A percentile compares a stretch with the other conserved stretches of the same genome.
These are phyloP conservation scores for Sclerospora graminicola DNA, from an alignment of 352 stramenopile species.

Conservation along the genomic window DNA sequence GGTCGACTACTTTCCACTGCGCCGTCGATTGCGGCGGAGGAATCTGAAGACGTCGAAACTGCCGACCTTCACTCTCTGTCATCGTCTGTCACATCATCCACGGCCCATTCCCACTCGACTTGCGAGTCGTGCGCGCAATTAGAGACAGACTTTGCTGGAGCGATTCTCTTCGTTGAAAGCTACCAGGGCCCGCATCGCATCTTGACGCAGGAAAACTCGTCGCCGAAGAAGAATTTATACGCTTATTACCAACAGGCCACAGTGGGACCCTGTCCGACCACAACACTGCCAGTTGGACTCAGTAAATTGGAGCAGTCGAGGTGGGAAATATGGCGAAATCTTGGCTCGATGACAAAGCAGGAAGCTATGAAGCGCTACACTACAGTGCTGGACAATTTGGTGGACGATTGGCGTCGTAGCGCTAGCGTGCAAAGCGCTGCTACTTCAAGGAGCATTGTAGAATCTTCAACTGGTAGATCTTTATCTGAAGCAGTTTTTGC, in stretches of 20 bases:
- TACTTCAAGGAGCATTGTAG: not conserved
- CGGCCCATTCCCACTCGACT: conserved; percentile 20
- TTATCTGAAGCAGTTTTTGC: conserved; percentile 10
- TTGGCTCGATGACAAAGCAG: conserved; percentile 57
- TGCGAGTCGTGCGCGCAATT: conserved; percentile 46
- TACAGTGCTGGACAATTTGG: conserved; percentile 60
- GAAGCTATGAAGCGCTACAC: conserved; percentile 78
- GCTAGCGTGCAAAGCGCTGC: conserved; percentile 22
- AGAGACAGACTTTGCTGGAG: conserved; percentile 61
- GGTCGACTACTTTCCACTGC: conserved; percentile 30
- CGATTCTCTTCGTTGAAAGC: conserved; percentile 70
- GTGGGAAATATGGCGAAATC: conserved; percentile 64
- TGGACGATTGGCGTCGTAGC: conserved; percentile 72
- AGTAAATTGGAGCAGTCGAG: conserved; percentile 51
- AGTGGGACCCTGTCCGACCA: conserved; percentile 33
- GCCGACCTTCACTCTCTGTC: conserved; percentile 24
- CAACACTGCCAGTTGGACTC: conserved; percentile 20
- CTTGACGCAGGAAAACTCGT: conserved; percentile 56
- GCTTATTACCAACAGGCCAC: conserved; percentile 72
- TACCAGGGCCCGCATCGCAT: conserved; percentile 77
- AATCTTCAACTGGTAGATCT: conserved; percentile 9
- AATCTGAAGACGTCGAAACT: conserved; percentile 33
- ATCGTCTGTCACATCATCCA: conserved; percentile 12
- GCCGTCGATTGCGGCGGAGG: conserved; percentile 15
- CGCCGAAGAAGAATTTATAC: conserved; percentile 73